Base-by-base conservation (phyloP, 495 filamentous ascomycete species). In the Penicillium bovifimosum region DNA sequence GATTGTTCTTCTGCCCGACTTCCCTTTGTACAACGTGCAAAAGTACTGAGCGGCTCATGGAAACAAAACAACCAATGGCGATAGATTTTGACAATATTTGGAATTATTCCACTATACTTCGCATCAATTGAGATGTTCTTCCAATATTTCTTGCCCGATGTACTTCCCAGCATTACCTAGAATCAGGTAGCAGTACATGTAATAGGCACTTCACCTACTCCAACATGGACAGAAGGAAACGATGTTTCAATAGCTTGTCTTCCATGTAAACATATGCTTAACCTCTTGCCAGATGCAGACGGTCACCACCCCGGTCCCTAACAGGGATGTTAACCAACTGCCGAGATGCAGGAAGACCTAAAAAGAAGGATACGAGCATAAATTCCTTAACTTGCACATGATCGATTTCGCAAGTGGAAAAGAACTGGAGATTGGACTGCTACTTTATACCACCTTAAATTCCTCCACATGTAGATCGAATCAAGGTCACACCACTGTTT, bases 11-110 rank as follows among this genome's bases (percentile, higher is more conserved):
- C 55, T 52, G 54, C 47, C 59, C 39, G 47, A 38, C 40, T 18
- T 44, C 39, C 48, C 41, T 51, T 51, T 62, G 62, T 60, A 55
- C 55, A 38, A 62, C 56, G 41, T 53, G 47, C 41, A 59, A 52
- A 50, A 50, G 39, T 58, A 52, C 31, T 20, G 27, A 39, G 46
- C 35, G 43, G 41, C 38, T 38, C 28, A 42, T 52, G 13, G 32
- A 20, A 35, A 50, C 9, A 32, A 33, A 18, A 49, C 29, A 34
- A 6, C 32, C 45, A 44, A 48, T 50, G 29, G 42, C 13, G 16
- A 18, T 38, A 27, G 28, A 14, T 6, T 33, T 20, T 26, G 20
- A 24, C 20, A 24, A 24, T 4, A 24, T 24, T 24, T 24, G 20
- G 4, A 24, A 24, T 24, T 4, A 24, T 24, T n/a, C n/a, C n/a